Conservation (phyloP, 371 early-diverging fungal genomes). For the Syncephalastrum sp. region DNA sequence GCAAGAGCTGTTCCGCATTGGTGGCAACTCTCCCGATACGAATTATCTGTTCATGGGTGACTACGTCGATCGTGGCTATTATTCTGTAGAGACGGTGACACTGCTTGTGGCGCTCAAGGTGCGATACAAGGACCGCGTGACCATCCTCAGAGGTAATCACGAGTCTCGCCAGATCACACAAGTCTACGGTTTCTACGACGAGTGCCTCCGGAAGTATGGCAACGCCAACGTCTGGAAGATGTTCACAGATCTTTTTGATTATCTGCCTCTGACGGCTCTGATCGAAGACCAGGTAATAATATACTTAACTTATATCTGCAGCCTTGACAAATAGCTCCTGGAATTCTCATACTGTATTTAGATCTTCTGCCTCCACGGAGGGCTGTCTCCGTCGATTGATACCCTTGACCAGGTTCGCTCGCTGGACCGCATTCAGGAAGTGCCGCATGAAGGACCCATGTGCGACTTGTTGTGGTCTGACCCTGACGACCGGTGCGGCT, state of each 20-base stretch:
- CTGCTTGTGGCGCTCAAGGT: conserved; percentile 94
- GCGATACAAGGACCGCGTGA: conserved; percentile 96
- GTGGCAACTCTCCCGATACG: conserved; percentile 96
- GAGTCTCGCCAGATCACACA: conserved; percentile 98
- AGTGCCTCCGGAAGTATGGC: conserved; percentile 94
- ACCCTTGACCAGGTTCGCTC: conserved; percentile 97
- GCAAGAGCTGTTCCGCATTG: conserved; percentile 97
- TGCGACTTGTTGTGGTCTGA: conserved; percentile 99
- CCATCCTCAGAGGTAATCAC: conserved; percentile 98
- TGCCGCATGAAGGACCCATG: conserved; percentile 99
- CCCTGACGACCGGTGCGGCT: conserved; percentile 97
- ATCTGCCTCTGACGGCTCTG: conserved; percentile 96
- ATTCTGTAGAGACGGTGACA: conserved; percentile 97
- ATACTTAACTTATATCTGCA: neutral
- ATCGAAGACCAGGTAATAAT: conserved; percentile 44
- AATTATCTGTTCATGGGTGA: conserved; percentile 99
- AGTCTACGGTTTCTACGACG: conserved; percentile 99
- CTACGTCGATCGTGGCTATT: conserved; percentile 99
- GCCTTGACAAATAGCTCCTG: no score
- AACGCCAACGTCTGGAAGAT: conserved; percentile 99
- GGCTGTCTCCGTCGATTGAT: conserved; percentile 95
- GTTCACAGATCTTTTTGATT: conserved; percentile 99
- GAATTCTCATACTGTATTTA: conserved; percentile 5
- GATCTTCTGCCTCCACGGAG: conserved; percentile 99
- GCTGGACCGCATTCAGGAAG: conserved; percentile 97